Evolutionary conservation across 257 asterid species (phyloP), one percentile per base, ranked within the genome.

Genomic region (Orobanche coerulescens): DNA sequence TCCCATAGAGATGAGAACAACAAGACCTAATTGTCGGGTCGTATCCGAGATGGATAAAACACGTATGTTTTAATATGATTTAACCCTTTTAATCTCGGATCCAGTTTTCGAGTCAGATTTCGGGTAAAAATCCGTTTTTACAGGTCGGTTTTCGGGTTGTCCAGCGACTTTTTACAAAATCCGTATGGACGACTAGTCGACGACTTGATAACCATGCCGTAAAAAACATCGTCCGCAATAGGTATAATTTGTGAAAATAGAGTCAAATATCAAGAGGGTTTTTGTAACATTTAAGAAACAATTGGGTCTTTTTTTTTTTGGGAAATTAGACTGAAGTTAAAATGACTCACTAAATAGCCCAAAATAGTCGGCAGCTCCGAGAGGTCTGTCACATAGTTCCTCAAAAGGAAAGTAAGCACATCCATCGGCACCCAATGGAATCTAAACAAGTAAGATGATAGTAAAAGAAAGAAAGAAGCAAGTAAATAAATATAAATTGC

Each of bases 341-440:
- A 62, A 20, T 9, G 63, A 74, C 92, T 80, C 72, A 90, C 97
- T 81, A 65, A 79, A 90, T 64, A 90, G 75, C 61, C 95, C 97
- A 57, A 88, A 79, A 71, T 91, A 91, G 66, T 91, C 98, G 20
- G 98, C 98, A n/a, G 98, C 98, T 4, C 98, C 98, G 57, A 91
- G 95, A 71, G 98, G 98, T 53, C 84, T 73, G 67, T 91, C 94
- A 11, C 98, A 91, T 44, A 91, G 90, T 46, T 91, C 96, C 71
- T 82, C 96, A 18, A 91, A 91, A 46, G 86, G 75, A 70, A 85
- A 91, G 72, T 79, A 82, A 47, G 98, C 95, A 73, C 98, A 88
- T 39, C 96, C 94, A 40, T 84, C 78, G 36, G 85, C 95, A 68
- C 96, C 95, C 59, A 86, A 13, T 19, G 94, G 93, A 71, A 91